phyloP scores from a whole-genome alignment of 1,284 basidiomycete genomes.

The Apiotrichum sp. region DNA sequence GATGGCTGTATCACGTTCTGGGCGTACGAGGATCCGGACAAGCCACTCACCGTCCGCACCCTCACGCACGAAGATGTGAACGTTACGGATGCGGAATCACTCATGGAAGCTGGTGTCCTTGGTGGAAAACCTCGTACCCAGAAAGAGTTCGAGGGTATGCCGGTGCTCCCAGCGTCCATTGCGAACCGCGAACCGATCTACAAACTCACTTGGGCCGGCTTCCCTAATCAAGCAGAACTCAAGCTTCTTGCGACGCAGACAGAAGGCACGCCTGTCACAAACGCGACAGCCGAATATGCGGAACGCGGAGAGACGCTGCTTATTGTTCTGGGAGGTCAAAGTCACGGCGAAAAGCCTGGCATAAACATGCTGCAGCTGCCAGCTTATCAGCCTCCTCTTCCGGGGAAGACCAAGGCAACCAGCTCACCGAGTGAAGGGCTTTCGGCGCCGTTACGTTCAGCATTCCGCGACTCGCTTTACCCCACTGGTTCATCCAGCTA shows the following conservation, averaged over 20 bases:
- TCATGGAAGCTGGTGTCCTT: conserved; percentile 45
- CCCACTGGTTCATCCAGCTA: conserved; percentile 60
- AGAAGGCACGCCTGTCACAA: conserved; percentile 30
- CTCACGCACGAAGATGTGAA: conserved; percentile 53
- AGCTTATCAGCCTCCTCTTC: conserved; percentile 57
- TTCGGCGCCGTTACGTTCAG: conserved; percentile 56
- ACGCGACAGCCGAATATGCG: conserved; percentile 42
- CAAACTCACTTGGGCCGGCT: conserved; percentile 78
- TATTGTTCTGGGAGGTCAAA: conserved; percentile 70
- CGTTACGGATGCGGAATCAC: conserved; percentile 45
- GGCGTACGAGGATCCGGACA: conserved; percentile 72
- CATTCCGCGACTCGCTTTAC: conserved; percentile 59
- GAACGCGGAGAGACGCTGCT: conserved; percentile 63
- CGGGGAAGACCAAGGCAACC: conserved; percentile 12
- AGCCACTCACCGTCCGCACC: conserved; percentile 72
- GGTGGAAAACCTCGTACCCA: conserved; percentile 36
- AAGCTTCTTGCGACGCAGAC: conserved; percentile 31
- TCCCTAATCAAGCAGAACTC: conserved; percentile 51
- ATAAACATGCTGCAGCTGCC: conserved; percentile 67
- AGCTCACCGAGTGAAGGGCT: conserved; percentile 42
- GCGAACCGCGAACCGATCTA: conserved; percentile 70
- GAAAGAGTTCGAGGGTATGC: conserved; percentile 23
- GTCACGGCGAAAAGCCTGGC: conserved; percentile 56
- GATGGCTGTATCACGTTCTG: conserved; percentile 86
- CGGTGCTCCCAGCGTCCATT: conserved; percentile 10